Base-by-base conservation (phyloP, 768 basidiomycete species). In the Phylloporus rhodoxanthus region DNA sequence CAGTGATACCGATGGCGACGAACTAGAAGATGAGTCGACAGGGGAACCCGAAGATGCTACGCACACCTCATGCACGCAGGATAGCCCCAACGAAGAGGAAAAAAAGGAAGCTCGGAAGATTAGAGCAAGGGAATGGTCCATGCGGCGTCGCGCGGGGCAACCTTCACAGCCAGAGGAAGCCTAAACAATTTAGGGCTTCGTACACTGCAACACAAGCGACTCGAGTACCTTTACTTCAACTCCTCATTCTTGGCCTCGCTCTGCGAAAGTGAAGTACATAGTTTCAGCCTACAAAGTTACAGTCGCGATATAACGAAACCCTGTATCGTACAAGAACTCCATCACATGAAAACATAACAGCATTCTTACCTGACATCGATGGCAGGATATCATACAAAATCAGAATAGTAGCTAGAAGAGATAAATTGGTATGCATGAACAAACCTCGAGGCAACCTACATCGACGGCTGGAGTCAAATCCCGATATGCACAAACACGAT, bases 111-210 rank as follows among this genome's bases (percentile, higher is more conserved):
- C 75, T 2, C 70, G 82, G n/a, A 71, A 81, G 11, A 71, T 70
- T 19, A 73, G 77, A 50, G 79, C 81, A 9, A 78, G 73, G 58
- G 74, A 79, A 52, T 85, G 83, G 83, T 70, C 73, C 6, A 72
- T 76, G 55, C 75, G 71, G 53, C 72, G 81, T 45, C 73, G 76
- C 11, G 65, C 66, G 13, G 56, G 49, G 20, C 54, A 43, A 43
- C 47, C 47, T 8, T 51, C 26, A 19, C 57, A 28, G 2, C 19
- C 44, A 13, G 57, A 62, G 11, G 32, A 45, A 38, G 10, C 9
- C 20, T 56, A 25, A 43, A 26, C 8, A 8, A 26, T 25, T 40
- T 25, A 23, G 38, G 33, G 11, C 15, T 8, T 2, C 32, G 2
- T 33, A 5, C 32, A 7, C 8, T 32, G 15, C 10, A 29, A 36